Percentiles rank a stretch among this genome's conserved stretches.
These are phyloP conservation scores for Prunella vulgaris DNA, from an alignment of 257 asterid species.

Conservation along the genomic window DNA sequence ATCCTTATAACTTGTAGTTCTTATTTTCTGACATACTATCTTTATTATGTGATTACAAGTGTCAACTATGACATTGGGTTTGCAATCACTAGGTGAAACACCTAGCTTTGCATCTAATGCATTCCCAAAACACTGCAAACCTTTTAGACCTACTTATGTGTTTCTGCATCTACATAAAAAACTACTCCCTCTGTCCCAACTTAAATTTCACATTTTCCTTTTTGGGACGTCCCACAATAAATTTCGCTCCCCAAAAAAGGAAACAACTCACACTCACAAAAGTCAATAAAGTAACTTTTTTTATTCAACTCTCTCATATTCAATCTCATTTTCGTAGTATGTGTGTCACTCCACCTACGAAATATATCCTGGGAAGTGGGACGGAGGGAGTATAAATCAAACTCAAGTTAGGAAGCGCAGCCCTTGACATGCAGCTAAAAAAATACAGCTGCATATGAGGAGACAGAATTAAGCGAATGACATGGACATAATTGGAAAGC, in stretches of 20 bases:
- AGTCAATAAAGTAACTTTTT: no score
- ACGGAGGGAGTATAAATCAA: no score
- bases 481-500: constrained; percentile 9
- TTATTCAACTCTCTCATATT: no score
- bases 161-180: not conserved
- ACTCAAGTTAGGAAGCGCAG: not conserved
- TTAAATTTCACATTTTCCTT: no score
- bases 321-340: no score
- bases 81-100: not conserved
- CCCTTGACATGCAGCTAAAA: constrained; percentile 10
- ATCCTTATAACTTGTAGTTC: not conserved
- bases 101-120: not conserved
- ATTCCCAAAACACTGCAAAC: not conserved
- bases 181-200: no score
- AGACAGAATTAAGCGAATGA: constrained; percentile 7
- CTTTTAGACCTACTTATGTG: not conserved
- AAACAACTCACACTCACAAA: no score
- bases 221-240: no score
- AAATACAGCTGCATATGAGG: not conserved
- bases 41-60: not conserved
- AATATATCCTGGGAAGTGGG: no score
- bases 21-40: not conserved
- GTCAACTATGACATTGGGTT: not conserved
- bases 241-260: no score
- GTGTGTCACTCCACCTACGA: no score